phyloP scores from a whole-genome alignment of 108 stramenopile genomes.

The Nannochloropsis oceanica region DNA sequence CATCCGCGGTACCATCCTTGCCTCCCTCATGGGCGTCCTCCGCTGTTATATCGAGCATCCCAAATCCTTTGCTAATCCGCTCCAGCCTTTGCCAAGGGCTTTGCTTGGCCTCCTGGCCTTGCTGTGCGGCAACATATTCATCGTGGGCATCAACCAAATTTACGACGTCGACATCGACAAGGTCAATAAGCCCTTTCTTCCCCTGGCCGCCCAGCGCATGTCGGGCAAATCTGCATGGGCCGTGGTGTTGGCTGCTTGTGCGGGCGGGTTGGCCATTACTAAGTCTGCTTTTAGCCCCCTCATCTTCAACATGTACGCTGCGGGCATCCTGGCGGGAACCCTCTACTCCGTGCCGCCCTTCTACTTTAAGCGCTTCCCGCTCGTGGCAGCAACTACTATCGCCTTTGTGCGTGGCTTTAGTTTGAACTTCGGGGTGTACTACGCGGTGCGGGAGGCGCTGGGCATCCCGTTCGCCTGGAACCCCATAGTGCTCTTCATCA shows the following conservation, averaged over 20 bases:
- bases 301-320: slow-evolving; percentile 66
- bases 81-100: slow-evolving; percentile 64
- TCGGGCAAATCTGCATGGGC: slow-evolving; percentile 58
- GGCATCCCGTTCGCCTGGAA: slow-evolving; percentile 72
- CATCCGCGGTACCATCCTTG: slow-evolving; percentile 79
- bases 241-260: slow-evolving; percentile 42
- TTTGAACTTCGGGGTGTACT: slow-evolving; percentile 90
- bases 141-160: slow-evolving; percentile 94
- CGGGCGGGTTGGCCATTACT: slow-evolving; percentile 16
- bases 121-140: slow-evolving; percentile 81
- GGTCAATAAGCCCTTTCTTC: slow-evolving; percentile 88
- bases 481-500: slow-evolving; percentile 73
- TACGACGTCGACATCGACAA: slow-evolving; percentile 84
- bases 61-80: slow-evolving; percentile 28
- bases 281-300: slow-evolving; percentile 55
- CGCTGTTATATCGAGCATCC: slow-evolving; percentile 70
- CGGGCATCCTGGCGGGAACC: slow-evolving; percentile 65
- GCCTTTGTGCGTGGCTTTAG: slow-evolving; percentile 85
- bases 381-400: slow-evolving; percentile 76
- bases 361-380: slow-evolving; percentile 70
- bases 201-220: slow-evolving; percentile 87
- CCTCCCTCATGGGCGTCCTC: slow-evolving; percentile 71
- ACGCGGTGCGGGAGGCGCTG: slow-evolving; percentile 84
- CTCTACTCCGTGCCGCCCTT: slow-evolving; percentile 85
- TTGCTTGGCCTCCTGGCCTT: slow-evolving; percentile 67